Conservation (phyloP, 164 flowering plant genomes). For the Nymphaea thermarum region DNA sequence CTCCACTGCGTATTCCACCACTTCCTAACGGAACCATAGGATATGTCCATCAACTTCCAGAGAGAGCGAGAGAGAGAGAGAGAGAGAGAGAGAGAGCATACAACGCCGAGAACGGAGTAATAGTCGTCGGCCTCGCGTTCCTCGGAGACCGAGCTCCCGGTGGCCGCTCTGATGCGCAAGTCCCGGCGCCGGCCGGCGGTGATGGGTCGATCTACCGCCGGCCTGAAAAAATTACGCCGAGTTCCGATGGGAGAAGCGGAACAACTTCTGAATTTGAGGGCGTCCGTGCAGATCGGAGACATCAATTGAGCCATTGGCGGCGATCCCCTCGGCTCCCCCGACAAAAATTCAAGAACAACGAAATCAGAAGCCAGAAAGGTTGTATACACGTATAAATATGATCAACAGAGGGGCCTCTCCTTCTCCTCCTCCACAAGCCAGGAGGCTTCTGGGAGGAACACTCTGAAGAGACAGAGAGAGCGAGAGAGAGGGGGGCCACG, state of each 20-base stretch:
- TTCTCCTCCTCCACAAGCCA: background rate
- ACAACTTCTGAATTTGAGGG: slow-evolving; percentile 39
- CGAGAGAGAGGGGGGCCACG: background rate
- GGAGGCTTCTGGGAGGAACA: background rate
- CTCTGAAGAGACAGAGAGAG: background rate
- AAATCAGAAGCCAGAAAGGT: background rate
- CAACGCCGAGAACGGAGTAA: slow-evolving; percentile 75
- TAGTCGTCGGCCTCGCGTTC: slow-evolving; percentile 53
- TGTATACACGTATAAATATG: background rate
- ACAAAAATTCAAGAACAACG: background rate
- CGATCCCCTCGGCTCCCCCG: background rate
- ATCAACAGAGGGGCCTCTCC: background rate
- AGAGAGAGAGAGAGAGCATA: slow-evolving; percentile 12
- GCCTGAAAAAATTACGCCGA: slow-evolving; percentile 12
- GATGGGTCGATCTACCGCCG: slow-evolving; percentile 12
- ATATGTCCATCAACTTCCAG: too few relatives aligned
- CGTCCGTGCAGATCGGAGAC: slow-evolving; percentile 51
- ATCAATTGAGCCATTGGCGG: slow-evolving; percentile 42
- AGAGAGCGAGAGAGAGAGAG: slow-evolving; percentile 1
- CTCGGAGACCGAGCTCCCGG: slow-evolving; percentile 22
- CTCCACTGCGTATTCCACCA: too few relatives aligned
- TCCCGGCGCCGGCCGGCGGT: slow-evolving; percentile 20
- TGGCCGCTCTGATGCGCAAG: slow-evolving; percentile 30
- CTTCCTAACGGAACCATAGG: too few relatives aligned
- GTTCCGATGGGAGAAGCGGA: slow-evolving; percentile 11